Conservation (phyloP, 2,329 filamentous ascomycete genomes). For the Pestalotiopsis sp. region DNA sequence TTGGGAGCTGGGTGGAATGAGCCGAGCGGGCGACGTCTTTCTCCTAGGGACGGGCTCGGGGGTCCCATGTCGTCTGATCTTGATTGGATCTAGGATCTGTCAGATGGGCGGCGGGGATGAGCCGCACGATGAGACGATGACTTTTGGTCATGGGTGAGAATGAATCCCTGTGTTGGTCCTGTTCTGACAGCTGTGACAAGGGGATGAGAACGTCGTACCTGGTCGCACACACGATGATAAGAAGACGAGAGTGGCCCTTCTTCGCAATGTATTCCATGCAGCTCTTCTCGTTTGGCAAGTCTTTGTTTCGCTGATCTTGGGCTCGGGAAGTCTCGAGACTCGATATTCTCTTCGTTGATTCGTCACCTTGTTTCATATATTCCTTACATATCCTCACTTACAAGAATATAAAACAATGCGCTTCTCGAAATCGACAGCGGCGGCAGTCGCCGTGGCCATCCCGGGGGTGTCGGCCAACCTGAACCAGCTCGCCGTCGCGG, state of each 20-base stretch:
- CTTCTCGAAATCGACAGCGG: constrained; percentile 2
- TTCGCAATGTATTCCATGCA: neutral
- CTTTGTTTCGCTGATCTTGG: neutral
- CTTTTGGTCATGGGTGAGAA: constrained; percentile 2
- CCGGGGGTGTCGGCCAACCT: constrained; percentile 37
- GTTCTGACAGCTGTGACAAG: neutral
- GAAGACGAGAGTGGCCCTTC: neutral
- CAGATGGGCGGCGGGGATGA: constrained; percentile 9
- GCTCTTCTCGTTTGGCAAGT: neutral
- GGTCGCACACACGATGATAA: constrained; percentile 5
- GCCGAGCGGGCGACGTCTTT: neutral
- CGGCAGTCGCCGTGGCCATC: constrained; percentile 18
- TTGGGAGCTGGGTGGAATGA: neutral
- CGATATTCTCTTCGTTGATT: neutral
- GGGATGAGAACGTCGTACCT: neutral
- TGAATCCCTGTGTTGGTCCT: neutral
- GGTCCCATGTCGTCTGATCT: constrained; percentile 8
- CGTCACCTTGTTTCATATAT: neutral
- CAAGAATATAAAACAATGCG: constrained; percentile 2
- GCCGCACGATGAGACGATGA: neutral
- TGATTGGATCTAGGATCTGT: constrained; percentile 8
- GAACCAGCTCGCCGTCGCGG: constrained; percentile 55
- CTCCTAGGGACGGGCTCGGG: neutral
- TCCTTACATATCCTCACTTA: neutral
- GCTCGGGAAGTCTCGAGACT: constrained; percentile 7